phyloP scores from a whole-genome alignment of 371 early-diverging fungal species.

The Cokeromyces recurvatus region DNA sequence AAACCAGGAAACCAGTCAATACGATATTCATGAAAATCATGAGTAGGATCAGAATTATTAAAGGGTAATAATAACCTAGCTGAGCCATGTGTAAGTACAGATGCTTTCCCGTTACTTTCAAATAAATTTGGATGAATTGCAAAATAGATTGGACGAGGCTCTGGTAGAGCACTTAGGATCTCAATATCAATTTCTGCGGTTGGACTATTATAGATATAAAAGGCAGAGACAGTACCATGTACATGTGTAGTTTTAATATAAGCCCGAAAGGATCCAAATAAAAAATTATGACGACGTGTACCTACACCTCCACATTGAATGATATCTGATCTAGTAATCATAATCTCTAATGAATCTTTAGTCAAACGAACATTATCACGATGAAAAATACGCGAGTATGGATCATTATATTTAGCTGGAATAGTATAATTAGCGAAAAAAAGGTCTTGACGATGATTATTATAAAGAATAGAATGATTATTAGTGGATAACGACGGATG shows the following conservation, averaged over 20 bases:
- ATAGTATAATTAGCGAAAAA: slow-evolving; percentile 25
- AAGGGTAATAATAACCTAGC: too few species aligned
- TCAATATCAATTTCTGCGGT: slow-evolving; percentile 45
- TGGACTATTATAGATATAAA: slow-evolving; percentile 32
- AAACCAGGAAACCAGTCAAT: slow-evolving; percentile 40
- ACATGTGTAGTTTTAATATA: slow-evolving; percentile 20
- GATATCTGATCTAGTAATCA: slow-evolving; percentile 3
- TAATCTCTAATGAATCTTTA: slow-evolving; percentile 16
- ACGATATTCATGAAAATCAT: slow-evolving; percentile 40
- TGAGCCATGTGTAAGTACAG: slow-evolving; percentile 26
- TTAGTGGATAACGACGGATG: too few species aligned
- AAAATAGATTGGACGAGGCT: slow-evolving; percentile 30
- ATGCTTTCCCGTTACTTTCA: slow-evolving; percentile 28
- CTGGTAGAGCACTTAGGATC: slow-evolving; percentile 19
- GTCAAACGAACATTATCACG: slow-evolving; percentile 20
- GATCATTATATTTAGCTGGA: slow-evolving; percentile 22
- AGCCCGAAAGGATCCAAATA: slow-evolving; percentile 41
- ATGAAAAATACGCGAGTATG: slow-evolving; percentile 25
- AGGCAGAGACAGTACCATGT: slow-evolving; percentile 36
- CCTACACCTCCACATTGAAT: slow-evolving; percentile 4
- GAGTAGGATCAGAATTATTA: slow-evolving; percentile 26
- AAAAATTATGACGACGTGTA: slow-evolving; percentile 24
- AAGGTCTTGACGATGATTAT: slow-evolving; percentile 8
- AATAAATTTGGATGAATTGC: slow-evolving; percentile 37
- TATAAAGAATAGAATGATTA: too few species aligned